Base-by-base conservation (phyloP, 768 basidiomycete genomes). In the Panaeolus cyanescens region DNA sequence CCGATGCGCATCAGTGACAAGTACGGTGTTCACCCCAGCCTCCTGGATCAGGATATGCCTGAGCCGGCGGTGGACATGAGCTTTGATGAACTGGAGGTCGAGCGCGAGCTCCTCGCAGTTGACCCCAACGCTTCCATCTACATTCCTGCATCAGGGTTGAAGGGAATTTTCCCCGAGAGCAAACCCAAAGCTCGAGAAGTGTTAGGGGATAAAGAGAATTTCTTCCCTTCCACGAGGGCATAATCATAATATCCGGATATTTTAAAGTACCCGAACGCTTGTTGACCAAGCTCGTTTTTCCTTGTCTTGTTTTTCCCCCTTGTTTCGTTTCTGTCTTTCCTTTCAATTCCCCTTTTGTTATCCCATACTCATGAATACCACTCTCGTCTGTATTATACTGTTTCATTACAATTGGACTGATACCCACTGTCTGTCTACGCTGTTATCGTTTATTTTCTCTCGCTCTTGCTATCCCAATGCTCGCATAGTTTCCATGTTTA, bases 61-160 rank as follows among this genome's bases (percentile, higher is more conserved):
- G 85, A 85, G 64, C 83, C 84, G 54, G 80, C 84, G 77, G 79
- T 76, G 32, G 84, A 87, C 61, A 68, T 84, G 32, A 88, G 85
- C 66, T 87, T 86, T 62, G 86, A 85, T 70, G 80, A 73, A 66
- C 34, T 80, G 1, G 73, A 73, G 59, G 71, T 75, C 61, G 73
- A 75, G 56, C 63, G 68, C 22, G 74, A 76, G 57, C 72, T 71
- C 30, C 59, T 67, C 61, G 67, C 60, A 42, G 58, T 60, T 42
- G 66, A 64, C 20, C 56, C 65, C 5, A 64, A 54, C 32, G 63
- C 62, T 15, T 45, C 39, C 36, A 19, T 22, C 64, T 56, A 61
- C 57, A 56, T 55, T 62, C 56, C 61, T 64, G 65, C 66, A 71
- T 64, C 55, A 55, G 39, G 17, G 59, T 60, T 20, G 40, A 61